Base-by-base conservation (phyloP, 176 grass and related monocot genomes). In the Triticum timopheevii region DNA sequence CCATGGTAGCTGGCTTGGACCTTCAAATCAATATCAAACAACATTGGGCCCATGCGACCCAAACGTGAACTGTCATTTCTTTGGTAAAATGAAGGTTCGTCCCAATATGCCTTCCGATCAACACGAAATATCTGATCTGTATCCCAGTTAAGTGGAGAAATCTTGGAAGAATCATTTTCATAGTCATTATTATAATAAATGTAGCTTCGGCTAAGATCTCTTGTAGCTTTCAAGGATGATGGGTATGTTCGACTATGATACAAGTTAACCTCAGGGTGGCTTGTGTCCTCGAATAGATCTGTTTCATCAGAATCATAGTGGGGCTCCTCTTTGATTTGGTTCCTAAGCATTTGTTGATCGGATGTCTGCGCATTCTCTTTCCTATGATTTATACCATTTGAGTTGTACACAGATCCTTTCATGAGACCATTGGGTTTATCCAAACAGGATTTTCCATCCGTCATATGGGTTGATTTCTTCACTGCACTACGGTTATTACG, bases 1-100 rank as follows among this genome's bases (percentile, higher is more conserved):
- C 97, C 97, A 77, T 99, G 94, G 84, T 99, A 99, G 86, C 93
- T 99, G 78, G 92, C 90, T 84, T 94, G 89, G 80, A 99, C 97
- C 79, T 91, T 95, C 78, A 99, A 75, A 83, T 96, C 88, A 50
- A 99, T 89, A 87, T 94, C 89, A 74, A 99, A 82, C 84, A 96
- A 90, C 80, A 93, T 72, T 34, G 92, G 61, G 36, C 84, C 84
- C 54, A 71, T 81, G 78, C 83, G 87, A 78, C 91, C 61, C 69
- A 90, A 67, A 82, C 73, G 83, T 27, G 88, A 73, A 78, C 27
- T 79, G 87, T 74, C 88, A 24, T 84, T 87, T 77, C 88, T 85
- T 73, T 88, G 87, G 82, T 88, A 92, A 80, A 81, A 78, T 78
- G 86, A 82, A 83, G 87, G 63, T 86, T 86, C 87, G 64, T 90